Evolutionary conservation across 495 filamentous ascomycete genomes (phyloP), one percentile per base, ranked within the genome.

Genomic region (Penicillium pulvis): DNA sequence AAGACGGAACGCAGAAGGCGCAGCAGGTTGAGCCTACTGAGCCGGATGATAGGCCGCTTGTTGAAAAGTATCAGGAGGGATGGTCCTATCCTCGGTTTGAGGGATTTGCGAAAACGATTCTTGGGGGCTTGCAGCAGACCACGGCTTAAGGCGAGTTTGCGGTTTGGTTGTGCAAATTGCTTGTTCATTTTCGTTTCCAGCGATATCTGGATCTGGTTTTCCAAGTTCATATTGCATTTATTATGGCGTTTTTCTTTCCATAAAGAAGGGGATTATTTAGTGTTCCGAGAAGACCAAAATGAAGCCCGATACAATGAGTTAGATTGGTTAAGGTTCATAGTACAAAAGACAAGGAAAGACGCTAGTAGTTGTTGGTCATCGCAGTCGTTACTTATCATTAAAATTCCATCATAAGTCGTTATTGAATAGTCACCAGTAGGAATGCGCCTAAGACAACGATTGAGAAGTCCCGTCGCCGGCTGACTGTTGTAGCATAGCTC

Each of bases 1-100:
- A 74, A 56, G 77, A 79, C 1, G 81, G 77, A 9, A 55, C 72
- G 35, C 77, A 78, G 3, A 61, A 79, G 55, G 9, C 9, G 9
- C 14, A 16, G 16, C 74, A 79, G 45, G 74, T 77, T 17, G 75
- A 68, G 23, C 70, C 71, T 14, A 74, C 60, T 14, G 67, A 62
- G 24, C 80, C 72, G 43, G 84, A 86, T 59, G 66, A 81, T 6
- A 80, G 81, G 19, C 71, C 80, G 26, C 72, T 96, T 64, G 90
- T 91, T 39, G 81, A 91, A 44, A 91, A 89, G 73, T 97, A 97
- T 75, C 78, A 79, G 64, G 79, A 80, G 55, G 93, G 90, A 69
- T 92, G 90, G 63, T 83, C 95, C 28, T 85, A 81, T 68, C 81
- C 82, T 35, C 78, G 92, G 19, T 94, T 97, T 70, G 79, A 83